Evolutionary conservation across 345 rosid species (phyloP).

Genomic region (Euclidium syriacum): DNA sequence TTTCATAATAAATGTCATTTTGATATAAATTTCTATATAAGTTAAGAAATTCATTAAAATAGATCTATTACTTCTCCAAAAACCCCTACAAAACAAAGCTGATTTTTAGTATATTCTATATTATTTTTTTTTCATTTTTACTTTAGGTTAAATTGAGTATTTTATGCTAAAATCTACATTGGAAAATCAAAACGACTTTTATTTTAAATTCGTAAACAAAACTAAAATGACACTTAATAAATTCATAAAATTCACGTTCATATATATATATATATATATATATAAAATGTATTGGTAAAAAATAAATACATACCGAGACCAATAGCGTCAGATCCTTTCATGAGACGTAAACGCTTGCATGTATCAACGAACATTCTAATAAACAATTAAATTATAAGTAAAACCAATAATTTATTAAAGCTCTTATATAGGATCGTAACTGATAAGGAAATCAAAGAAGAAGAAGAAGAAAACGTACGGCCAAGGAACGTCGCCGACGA

Average conservation of each 20-base stretch:
- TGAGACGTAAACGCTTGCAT: conserved; percentile 82
- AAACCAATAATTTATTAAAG: background rate
- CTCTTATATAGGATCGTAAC: background rate
- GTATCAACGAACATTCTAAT: conserved; percentile 85
- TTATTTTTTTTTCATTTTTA: no score
- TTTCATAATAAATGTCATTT: background rate
- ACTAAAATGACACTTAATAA: no score
- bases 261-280: background rate
- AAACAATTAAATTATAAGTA: background rate
- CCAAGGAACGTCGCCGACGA: conserved; percentile 98
- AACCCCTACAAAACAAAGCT: no score
- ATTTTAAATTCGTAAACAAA: no score
- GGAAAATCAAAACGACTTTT: no score
- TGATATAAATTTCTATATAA: background rate
- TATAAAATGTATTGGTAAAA: background rate
- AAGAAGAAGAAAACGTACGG: conserved; percentile 38
- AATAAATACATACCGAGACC: conserved; percentile 50
- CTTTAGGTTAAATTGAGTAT: no score
- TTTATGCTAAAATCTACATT: no score
- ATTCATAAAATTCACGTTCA: no score
- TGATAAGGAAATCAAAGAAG: background rate
- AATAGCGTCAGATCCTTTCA: conserved; percentile 81
- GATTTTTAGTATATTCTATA: no score
- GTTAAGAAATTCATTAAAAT: no score
- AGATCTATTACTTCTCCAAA: no score